A percentile compares a stretch with the other conserved stretches of the same genome.
phyloP scores from a whole-genome alignment of 139 green algal genomes.

The Chlamydomonas schloesseri region DNA sequence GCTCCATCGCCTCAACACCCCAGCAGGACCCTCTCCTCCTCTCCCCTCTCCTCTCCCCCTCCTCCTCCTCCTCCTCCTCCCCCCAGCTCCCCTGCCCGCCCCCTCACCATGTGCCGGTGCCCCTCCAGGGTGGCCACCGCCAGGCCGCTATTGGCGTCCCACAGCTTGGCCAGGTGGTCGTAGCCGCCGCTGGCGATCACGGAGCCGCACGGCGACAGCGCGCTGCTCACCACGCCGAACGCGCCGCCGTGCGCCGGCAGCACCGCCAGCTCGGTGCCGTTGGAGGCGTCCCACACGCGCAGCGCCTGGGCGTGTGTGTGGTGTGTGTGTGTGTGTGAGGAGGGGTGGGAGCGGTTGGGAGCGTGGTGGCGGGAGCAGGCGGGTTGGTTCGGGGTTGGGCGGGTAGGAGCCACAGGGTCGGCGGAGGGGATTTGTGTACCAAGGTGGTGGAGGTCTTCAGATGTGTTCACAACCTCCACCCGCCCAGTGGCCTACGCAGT shows the following conservation, averaged over 20 bases:
- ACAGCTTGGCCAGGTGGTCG: constrained; percentile 36
- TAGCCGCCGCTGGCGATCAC: constrained; percentile 38
- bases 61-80: too few species aligned
- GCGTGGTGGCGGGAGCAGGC: neutral
- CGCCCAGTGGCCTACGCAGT: too few species aligned
- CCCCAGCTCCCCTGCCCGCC: too few species aligned
- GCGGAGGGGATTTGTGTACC: too few species aligned
- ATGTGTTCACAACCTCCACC: too few species aligned
- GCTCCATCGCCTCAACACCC: too few species aligned
- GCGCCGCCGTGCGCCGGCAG: constrained; percentile 24
- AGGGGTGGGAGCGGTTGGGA: neutral
- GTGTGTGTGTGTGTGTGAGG: neutral
- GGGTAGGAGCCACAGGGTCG: too few species aligned
- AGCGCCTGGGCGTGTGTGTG: neutral
- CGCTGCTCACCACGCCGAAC: constrained; percentile 14
- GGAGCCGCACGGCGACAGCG: neutral
- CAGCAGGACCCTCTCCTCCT: too few species aligned
- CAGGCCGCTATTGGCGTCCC: constrained; percentile 25
- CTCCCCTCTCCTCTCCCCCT: too few species aligned
- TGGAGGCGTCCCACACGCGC: constrained; percentile 34
- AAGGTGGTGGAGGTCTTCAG: too few species aligned
- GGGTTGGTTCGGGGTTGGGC: too few species aligned
- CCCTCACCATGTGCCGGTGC: constrained; percentile 38
- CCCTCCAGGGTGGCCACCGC: constrained; percentile 17
- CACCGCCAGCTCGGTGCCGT: constrained; percentile 30